Conservation (phyloP, 495 filamentous ascomycete genomes). For the Penicillium cinerascens region DNA sequence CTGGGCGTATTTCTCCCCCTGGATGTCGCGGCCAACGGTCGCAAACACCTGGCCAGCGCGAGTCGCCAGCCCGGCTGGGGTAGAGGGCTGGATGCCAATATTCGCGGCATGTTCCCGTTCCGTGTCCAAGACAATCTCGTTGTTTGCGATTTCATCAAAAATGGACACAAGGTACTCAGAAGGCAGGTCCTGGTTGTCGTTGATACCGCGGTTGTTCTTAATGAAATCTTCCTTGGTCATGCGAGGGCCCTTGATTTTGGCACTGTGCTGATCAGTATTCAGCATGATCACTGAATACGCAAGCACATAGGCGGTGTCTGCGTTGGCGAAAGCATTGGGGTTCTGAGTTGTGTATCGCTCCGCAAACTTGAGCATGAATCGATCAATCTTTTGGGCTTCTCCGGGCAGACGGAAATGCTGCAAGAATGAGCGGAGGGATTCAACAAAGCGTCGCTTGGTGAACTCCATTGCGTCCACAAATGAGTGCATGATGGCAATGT, state of each 20-base stretch:
- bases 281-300: slow-evolving; percentile 96
- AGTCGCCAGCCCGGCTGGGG: slow-evolving; percentile 67
- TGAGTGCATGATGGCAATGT: slow-evolving; percentile 96
- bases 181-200: slow-evolving; percentile 90
- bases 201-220: slow-evolving; percentile 98
- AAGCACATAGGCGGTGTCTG: slow-evolving; percentile 94
- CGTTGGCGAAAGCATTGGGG: slow-evolving; percentile 96
- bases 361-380: slow-evolving; percentile 99
- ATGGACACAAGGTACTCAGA: slow-evolving; percentile 88
- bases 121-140: slow-evolving; percentile 93
- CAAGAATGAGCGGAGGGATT: slow-evolving; percentile 83
- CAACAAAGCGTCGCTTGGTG: slow-evolving; percentile 86
- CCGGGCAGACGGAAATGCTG: slow-evolving; percentile 94
- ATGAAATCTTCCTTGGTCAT: slow-evolving; percentile 98
- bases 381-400: slow-evolving; percentile 98
- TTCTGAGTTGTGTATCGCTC: slow-evolving; percentile 93
- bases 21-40: slow-evolving; percentile 85
- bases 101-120: slow-evolving; percentile 86
- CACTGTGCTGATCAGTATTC: slow-evolving; percentile 93
- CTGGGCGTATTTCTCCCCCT: slow-evolving; percentile 88
- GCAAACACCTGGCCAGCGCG: slow-evolving; percentile 86
- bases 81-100: slow-evolving; percentile 55
- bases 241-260: slow-evolving; percentile 69
- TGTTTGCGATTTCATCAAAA: slow-evolving; percentile 83
- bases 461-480: slow-evolving; percentile 98